Conservation (phyloP, 192 early-diverging fungal genomes). For the Chytriomyces sp. region DNA sequence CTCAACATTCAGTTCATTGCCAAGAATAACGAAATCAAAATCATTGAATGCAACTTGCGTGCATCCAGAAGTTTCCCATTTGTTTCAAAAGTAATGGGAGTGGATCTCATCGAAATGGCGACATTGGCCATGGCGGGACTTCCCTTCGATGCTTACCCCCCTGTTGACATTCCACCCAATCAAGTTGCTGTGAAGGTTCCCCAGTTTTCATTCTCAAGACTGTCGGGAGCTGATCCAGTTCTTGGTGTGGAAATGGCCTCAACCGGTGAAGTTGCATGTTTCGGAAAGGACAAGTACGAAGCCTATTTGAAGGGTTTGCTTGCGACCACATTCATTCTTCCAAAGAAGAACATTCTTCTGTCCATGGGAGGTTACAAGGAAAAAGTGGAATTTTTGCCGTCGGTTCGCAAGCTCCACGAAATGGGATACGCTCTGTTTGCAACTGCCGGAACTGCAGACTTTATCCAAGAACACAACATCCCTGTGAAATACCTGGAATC, state of each 20-base stretch:
- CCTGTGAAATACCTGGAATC: conserved; percentile 90
- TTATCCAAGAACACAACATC: conserved; percentile 90
- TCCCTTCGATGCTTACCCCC: conserved; percentile 81
- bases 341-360: conserved; percentile 94
- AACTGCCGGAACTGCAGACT: conserved; percentile 96
- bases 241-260: conserved; percentile 99
- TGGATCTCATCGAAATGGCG: conserved; percentile 97
- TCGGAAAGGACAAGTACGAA: conserved; percentile 96
- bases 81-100: conserved; percentile 93
- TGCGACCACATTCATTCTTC: conserved; percentile 89
- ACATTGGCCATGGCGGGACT: conserved; percentile 90
- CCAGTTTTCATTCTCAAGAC: conserved; percentile 95
- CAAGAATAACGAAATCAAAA: conserved; percentile 99
- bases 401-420: conserved; percentile 80
- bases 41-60: conserved; percentile 99
- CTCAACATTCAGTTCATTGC: conserved; percentile 99
- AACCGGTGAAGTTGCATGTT: conserved; percentile 98
- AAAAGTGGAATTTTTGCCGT: conserved; percentile 93
- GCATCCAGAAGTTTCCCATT: conserved; percentile 98
- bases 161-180: conserved; percentile 69
- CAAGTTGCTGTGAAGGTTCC: conserved; percentile 97
- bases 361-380: conserved; percentile 99
- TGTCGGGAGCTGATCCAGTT: conserved; percentile 95
- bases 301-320: conserved; percentile 96
- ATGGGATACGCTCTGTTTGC: conserved; percentile 94